A percentile compares a stretch with the other conserved stretches of the same genome.
Evolutionary conservation across 768 basidiomycete species (phyloP).

Genomic region (Hortiboletus campestris): DNA sequence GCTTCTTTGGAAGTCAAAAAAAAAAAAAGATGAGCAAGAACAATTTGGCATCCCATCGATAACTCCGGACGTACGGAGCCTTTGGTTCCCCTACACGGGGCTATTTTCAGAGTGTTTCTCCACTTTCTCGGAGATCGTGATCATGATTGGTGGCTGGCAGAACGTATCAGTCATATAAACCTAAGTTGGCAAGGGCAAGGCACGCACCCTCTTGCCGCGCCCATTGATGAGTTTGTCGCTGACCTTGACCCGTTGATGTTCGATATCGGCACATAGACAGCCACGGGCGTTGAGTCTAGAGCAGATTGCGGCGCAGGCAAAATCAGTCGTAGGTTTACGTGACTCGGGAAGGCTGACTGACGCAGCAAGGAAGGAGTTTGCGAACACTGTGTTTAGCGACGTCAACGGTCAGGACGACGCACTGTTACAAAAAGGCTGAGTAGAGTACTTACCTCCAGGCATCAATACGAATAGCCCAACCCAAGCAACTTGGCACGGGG

Average conservation of each 20-base stretch:
- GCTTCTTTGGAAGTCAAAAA: background rate
- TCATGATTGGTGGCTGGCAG: conserved; percentile 14
- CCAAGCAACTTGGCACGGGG: conserved; percentile 10
- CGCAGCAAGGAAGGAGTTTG: conserved; percentile 17
- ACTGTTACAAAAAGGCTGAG: too few species aligned
- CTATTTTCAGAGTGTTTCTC: conserved; percentile 5
- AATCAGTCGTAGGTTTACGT: background rate
- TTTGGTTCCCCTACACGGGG: conserved; percentile 1
- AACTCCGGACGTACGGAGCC: background rate
- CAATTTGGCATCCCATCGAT: background rate
- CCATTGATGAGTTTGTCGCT: conserved; percentile 7
- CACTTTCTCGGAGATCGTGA: conserved; percentile 12
- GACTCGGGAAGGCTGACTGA: conserved; percentile 2
- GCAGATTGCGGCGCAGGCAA: background rate
- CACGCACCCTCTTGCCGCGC: conserved; percentile 6
- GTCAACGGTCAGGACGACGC: background rate
- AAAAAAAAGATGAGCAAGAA: background rate
- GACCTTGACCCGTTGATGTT: conserved; percentile 10
- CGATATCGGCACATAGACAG: conserved; percentile 8
- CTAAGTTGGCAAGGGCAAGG: background rate
- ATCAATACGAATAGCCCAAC: conserved; percentile 11
- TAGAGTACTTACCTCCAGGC: conserved; percentile 17
- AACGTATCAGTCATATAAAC: background rate
- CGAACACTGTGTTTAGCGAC: conserved; percentile 11
- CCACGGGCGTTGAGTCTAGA: conserved; percentile 14